Conservation (phyloP, 257 asterid genomes). For the Coffea canephora region DNA sequence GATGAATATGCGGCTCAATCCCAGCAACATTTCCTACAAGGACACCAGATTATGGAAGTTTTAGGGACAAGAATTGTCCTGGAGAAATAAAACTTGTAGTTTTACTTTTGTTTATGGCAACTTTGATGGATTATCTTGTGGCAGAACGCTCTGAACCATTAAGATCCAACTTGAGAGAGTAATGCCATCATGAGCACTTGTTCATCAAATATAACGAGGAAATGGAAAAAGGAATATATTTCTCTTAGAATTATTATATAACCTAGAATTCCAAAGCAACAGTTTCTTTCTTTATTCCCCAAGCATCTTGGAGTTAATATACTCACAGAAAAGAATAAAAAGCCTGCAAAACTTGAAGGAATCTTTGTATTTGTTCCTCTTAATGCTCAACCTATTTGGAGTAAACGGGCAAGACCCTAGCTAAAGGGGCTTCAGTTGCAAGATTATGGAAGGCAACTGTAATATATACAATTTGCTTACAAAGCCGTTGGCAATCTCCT, state of each 20-base stretch:
- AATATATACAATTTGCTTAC: neutral
- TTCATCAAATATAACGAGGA: too few species aligned
- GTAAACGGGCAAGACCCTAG: neutral
- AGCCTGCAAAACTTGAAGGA: neutral
- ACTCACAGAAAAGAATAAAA: too few species aligned
- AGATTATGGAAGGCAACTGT: too few species aligned
- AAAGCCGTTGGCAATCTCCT: neutral
- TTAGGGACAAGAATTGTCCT: too few species aligned
- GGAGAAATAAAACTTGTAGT: neutral
- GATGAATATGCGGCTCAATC: neutral
- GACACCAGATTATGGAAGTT: neutral
- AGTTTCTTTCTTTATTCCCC: neutral
- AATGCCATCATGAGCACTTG: neutral
- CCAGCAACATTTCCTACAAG: conserved; percentile 11
- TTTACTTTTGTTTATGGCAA: neutral
- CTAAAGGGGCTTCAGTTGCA: too few species aligned
- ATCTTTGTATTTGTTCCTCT: neutral
- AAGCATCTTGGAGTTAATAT: neutral
- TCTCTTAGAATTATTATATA: too few species aligned
- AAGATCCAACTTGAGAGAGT: neutral
- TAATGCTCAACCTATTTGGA: neutral
- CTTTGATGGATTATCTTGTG: neutral
- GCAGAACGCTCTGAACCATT: neutral
- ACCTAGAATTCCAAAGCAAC: too few species aligned
- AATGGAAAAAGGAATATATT: too few species aligned